Conservation (phyloP, 148 eudicot genomes). For the Silene uniflora region DNA sequence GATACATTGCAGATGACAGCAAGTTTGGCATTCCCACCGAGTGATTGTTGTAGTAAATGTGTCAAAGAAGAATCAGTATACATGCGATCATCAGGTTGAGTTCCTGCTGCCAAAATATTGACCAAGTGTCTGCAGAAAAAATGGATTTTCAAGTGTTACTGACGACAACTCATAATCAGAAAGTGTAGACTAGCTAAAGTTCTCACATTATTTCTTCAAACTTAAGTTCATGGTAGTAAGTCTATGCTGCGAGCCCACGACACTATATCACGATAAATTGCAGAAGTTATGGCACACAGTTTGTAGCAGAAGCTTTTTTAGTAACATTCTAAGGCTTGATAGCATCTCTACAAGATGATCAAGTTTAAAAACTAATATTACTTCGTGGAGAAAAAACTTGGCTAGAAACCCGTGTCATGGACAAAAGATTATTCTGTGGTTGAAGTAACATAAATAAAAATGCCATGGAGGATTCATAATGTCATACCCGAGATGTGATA, state of each 20-base stretch:
- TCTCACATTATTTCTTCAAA: too few species aligned
- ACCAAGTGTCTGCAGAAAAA: constrained; percentile 63
- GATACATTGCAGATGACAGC: constrained; percentile 72
- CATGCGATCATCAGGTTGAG: constrained; percentile 43
- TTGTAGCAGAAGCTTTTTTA: too few species aligned
- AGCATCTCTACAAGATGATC: too few species aligned
- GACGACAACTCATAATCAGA: not conserved
- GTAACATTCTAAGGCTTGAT: too few species aligned
- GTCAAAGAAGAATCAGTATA: constrained; percentile 69
- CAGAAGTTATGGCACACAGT: too few species aligned
- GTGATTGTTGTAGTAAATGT: constrained; percentile 71
- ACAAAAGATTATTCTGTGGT: too few species aligned
- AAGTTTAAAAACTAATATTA: too few species aligned
- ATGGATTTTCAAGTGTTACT: not conserved
- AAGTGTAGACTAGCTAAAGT: not conserved
- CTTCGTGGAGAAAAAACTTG: too few species aligned
- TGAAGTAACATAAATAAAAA: not conserved
- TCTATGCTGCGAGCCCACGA: not conserved
- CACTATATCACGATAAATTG: not conserved
- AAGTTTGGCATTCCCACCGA: constrained; percentile 86
- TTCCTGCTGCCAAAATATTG: constrained; percentile 56
- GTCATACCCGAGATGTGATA: constrained; percentile 80
- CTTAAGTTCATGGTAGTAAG: not conserved
- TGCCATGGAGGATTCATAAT: not conserved
- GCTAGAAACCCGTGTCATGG: too few species aligned